Conservation (phyloP, 371 early-diverging fungal genomes). For the Mortierella sp. region DNA sequence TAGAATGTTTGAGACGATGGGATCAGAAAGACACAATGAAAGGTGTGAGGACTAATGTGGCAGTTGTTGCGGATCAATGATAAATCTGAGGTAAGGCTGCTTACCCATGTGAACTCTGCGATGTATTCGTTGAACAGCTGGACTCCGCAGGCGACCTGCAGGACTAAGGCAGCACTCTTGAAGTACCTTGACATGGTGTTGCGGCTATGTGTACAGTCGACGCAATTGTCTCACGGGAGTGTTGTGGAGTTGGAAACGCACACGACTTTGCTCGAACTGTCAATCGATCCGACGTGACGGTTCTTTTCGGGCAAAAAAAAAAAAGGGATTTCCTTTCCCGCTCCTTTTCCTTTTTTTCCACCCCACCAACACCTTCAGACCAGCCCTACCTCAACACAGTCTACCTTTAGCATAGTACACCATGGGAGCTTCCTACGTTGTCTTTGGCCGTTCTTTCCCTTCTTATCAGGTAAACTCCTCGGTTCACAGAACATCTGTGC, state of each 20-base stretch:
- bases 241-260: not conserved
- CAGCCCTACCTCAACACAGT: not conserved
- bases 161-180: conserved; percentile 40
- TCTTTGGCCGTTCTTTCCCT: conserved; percentile 51
- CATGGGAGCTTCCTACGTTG: conserved; percentile 46
- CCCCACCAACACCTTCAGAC: not conserved
- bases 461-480: conserved; percentile 48
- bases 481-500: too few species aligned
- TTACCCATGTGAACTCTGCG: conserved; percentile 77
- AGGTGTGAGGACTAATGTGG: too few species aligned
- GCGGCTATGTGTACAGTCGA: too few species aligned
- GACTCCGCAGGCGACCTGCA: conserved; percentile 69
- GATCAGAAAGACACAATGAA: not conserved
- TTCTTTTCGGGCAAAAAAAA: too few species aligned
- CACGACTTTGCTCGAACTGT: too few species aligned
- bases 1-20: not conserved
- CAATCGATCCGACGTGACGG: too few species aligned
- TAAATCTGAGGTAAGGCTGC: too few species aligned
- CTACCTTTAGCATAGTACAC: too few species aligned
- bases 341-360: conserved; percentile 1
- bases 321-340: not conserved
- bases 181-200: conserved; percentile 40
- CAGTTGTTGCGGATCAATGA: too few species aligned
- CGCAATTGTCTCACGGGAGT: too few species aligned
- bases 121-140: conserved; percentile 74